Conservation (phyloP, 371 early-diverging fungal species). For the Mortierella sp. region DNA sequence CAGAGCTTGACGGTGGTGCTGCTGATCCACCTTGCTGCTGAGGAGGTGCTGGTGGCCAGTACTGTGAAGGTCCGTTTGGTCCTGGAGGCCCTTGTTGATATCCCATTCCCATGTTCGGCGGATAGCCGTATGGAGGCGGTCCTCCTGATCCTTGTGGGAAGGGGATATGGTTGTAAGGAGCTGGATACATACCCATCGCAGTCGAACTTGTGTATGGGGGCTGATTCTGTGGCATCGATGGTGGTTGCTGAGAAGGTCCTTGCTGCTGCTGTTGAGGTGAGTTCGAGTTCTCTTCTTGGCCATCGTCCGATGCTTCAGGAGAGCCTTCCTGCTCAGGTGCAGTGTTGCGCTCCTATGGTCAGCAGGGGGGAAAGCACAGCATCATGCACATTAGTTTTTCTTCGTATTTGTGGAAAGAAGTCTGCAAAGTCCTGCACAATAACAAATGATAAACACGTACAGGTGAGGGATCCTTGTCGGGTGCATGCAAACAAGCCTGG, state of each 20-base stretch:
- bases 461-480: conserved; percentile 64
- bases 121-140: conserved; percentile 17
- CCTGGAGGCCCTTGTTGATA: conserved; percentile 14
- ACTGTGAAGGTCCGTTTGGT: conserved; percentile 11
- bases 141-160: conserved; percentile 8
- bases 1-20: not conserved
- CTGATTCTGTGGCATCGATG: conserved; percentile 7
- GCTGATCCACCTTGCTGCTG: conserved; percentile 7
- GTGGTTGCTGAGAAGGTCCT: conserved; percentile 7
- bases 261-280: conserved; percentile 18
- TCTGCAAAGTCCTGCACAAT: not conserved
- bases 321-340: conserved; percentile 13
- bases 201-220: conserved; percentile 5
- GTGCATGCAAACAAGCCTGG: conserved; percentile 92
- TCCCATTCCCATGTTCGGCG: conserved; percentile 26
- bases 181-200: conserved; percentile 33
- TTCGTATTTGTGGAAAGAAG: too few species aligned
- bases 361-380: not conserved
- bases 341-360: conserved; percentile 13
- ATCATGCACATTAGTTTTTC: not conserved
- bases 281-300: conserved; percentile 11
- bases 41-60: conserved; percentile 5
- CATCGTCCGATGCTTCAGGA: conserved; percentile 14
- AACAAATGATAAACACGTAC: conserved; percentile 9
- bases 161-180: conserved; percentile 37